phyloP scores from a whole-genome alignment of 768 basidiomycete species.

The Botryobasidium botryosum region DNA sequence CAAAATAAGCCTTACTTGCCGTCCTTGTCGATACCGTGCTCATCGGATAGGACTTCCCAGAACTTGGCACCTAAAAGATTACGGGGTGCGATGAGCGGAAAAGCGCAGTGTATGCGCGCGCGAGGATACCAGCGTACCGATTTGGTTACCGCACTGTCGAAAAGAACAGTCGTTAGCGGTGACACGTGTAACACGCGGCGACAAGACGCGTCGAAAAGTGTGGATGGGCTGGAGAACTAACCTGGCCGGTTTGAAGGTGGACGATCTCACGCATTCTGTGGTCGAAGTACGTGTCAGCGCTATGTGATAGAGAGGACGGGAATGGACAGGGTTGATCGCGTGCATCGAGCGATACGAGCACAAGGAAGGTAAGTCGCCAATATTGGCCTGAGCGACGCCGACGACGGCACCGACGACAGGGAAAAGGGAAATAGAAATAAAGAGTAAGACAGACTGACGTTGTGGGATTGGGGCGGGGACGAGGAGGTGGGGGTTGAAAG shows the following conservation, averaged over 20 bases:
- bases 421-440: neutral
- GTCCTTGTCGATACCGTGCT: slow-evolving; percentile 91
- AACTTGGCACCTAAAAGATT: slow-evolving; percentile 61
- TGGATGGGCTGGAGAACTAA: slow-evolving; percentile 23
- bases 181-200: neutral
- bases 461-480: too few relatives aligned
- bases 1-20: slow-evolving; percentile 30
- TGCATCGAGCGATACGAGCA: neutral
- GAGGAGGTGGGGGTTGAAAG: too few relatives aligned
- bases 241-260: slow-evolving; percentile 98
- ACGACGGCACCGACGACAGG: neutral
- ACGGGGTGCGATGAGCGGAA: neutral
- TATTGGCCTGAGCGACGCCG: neutral
- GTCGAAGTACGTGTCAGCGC: neutral
- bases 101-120: neutral
- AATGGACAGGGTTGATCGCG: neutral
- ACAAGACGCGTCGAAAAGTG: neutral
- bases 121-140: slow-evolving; percentile 39
- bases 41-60: slow-evolving; percentile 97
- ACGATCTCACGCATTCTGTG: slow-evolving; percentile 97
- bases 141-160: slow-evolving; percentile 92
- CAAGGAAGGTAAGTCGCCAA: neutral
- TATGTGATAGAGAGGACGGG: neutral
- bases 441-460: too few relatives aligned
- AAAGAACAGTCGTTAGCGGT: neutral